Percentiles rank a stretch among this genome's conserved stretches.
Conservation (phyloP, 2,329 filamentous ascomycete genomes). For the Akanthomyces dipterigenus region DNA sequence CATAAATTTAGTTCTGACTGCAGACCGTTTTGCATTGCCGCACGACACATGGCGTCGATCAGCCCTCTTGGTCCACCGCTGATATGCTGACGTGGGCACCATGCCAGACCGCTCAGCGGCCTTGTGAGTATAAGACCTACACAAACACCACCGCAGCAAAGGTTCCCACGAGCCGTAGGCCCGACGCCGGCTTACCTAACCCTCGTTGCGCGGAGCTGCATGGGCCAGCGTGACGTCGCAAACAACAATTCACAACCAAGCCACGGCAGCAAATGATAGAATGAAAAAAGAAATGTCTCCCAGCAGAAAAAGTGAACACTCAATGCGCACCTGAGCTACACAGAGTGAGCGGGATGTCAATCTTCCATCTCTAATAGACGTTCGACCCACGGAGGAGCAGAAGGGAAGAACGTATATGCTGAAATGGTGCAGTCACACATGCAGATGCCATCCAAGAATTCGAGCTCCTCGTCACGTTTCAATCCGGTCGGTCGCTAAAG, state of each 20-base stretch:
- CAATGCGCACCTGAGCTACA: conserved; percentile 36
- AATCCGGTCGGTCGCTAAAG: not conserved
- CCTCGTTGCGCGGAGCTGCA: not conserved
- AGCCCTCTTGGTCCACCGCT: not conserved
- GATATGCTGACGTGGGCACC: not conserved
- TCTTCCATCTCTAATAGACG: conserved; percentile 50
- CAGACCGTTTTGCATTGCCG: not conserved
- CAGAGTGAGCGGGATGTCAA: conserved; percentile 47
- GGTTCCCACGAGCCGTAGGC: not conserved
- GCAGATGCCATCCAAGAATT: not conserved
- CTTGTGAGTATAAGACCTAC: not conserved
- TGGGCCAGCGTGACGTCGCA: too few relatives aligned
- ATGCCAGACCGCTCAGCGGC: not conserved
- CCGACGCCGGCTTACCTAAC: not conserved
- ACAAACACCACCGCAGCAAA: not conserved
- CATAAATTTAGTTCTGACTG: not conserved
- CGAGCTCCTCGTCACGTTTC: not conserved
- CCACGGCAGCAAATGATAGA: not conserved
- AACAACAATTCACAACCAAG: not conserved
- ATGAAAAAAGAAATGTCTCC: conserved; percentile 28
- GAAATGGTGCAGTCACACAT: conserved; percentile 32
- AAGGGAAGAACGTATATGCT: conserved; percentile 48
- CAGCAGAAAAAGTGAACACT: conserved; percentile 43
- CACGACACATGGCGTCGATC: not conserved
- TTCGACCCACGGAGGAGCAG: conserved; percentile 44